Evolutionary conservation across 495 filamentous ascomycete genomes (phyloP), one percentile per base, ranked within the genome.

Genomic region (Podospora pseudoanserina): DNA sequence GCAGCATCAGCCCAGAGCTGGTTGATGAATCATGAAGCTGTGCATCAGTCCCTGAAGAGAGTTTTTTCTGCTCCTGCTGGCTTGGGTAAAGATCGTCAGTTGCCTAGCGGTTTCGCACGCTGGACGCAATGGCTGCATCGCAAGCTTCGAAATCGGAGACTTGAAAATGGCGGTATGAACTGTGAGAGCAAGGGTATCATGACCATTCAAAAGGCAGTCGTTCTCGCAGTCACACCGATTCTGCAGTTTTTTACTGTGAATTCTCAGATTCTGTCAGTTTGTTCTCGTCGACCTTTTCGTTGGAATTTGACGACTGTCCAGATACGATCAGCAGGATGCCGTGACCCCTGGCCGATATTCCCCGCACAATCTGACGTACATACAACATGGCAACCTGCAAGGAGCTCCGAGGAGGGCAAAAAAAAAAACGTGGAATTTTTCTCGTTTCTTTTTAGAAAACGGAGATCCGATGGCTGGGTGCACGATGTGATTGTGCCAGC

Each of bases 361-460:
- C 61, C 61, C 61, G 61, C 61, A 63, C 28, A 44, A 62, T 63
- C 61, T 63, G 61, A 63, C 61, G 61, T 63, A 63, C 61, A 63
- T 32, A 16, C 39, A 49, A 49, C 39, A 49, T 49, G 59, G 16
- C 30, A 32, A 63, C 30, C 34, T 63, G 61, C 61, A 63, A 63
- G 61, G 30, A 49, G 39, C 39, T 11, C 39, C 16, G 4, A 63
- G 18, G 13, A 16, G 5, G 20, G 49, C 20, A 39, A 49, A 18
- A 28, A 16, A 16, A 44, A 63, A 63, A 39, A 26, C 23, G 55
- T 19, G 55, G 23, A 7, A 58, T 19, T 26, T 58, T 19, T 20
- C 23, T 19, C 23, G 55, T 26, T 58, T 15, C n/a, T 58, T 26
- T 58, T 58, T 58, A n/a, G 55, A 11, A 19, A 58, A 58, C 55